Base-by-base conservation (phyloP, 169 alveolate species). In the Plasmodium gaboni region DNA sequence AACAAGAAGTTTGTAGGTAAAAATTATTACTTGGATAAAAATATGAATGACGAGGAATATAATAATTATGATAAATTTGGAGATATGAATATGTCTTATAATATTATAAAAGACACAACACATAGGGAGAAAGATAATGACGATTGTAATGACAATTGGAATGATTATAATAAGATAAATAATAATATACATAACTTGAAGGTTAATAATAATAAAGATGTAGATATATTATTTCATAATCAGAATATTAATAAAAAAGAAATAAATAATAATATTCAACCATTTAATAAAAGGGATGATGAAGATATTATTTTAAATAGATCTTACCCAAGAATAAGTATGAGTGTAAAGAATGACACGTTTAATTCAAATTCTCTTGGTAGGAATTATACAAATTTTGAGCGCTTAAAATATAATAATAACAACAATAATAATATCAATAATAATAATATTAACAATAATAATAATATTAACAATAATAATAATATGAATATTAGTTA, bases 301-400 rank as follows among this genome's bases (percentile, higher is more conserved):
- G 65, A 60, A 38, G 17, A 51, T 17, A 38, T 4, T 59, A n/a
- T 32, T 0, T 12, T 74, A 50, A 74, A 67, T 10, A 74, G 88
- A 19, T 26, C 70, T 6, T 17, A 22, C 26, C 88, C 53, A 28
- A 46, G 63, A 15, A 4, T 50, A 15, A 28, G 55, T 46, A 15
- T 38, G 12, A 50, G 17, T 28, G 57, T 28, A 22, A 44, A 13
- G 5, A 26, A 38, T 55, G 26, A 53, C 38, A 51, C n/a, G 42
- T 28, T 72, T 51, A 55, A 51, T 15, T 72, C 85, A 28, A 19
- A 55, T 55, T 28, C 85, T 7, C 26, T 72, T 0, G 85, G 59
- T 13, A 72, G 85, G 26, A 68, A 68, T 46, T 44, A 68, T 61
- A 68, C 42, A 17, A 72, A 72, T 72, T 72, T 24, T 28, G 69